These are phyloP conservation scores for Calonectria pteridis DNA, from an alignment of 2,329 filamentous ascomycete species.

Conservation along the genomic window DNA sequence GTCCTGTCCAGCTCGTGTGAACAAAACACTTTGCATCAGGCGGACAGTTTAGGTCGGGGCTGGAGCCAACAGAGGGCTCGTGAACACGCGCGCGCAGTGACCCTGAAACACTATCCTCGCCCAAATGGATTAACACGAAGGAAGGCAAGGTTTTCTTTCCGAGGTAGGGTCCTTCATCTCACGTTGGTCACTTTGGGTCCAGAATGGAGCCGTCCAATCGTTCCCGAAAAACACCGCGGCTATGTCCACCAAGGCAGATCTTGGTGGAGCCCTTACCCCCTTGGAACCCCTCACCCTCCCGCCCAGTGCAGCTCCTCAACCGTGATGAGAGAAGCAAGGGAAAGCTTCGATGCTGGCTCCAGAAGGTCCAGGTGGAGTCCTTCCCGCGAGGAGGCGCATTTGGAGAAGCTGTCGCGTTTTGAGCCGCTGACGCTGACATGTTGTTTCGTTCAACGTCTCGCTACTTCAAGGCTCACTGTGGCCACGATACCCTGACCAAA, in stretches of 20 bases:
- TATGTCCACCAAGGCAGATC: constrained; percentile 45
- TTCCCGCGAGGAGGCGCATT: constrained; percentile 45
- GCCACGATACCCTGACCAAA: constrained; percentile 9
- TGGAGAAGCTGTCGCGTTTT: constrained; percentile 42
- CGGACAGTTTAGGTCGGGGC: constrained; percentile 27
- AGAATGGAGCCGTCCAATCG: constrained; percentile 42
- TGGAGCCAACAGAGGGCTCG: constrained; percentile 24
- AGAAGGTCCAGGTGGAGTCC: constrained; percentile 46
- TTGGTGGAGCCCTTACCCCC: constrained; percentile 42
- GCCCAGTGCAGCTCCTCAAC: constrained; percentile 43
- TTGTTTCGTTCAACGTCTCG: constrained; percentile 30
- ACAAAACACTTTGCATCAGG: constrained; percentile 28
- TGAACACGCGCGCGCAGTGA: constrained; percentile 18
- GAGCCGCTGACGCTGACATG: constrained; percentile 43
- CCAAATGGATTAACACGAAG: constrained; percentile 24
- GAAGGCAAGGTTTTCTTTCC: constrained; percentile 15
- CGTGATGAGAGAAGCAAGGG: constrained; percentile 39
- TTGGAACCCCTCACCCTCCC: constrained; percentile 46
- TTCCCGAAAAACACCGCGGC: constrained; percentile 43
- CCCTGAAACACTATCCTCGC: constrained; percentile 33
- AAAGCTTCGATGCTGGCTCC: constrained; percentile 47
- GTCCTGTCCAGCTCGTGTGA: neutral
- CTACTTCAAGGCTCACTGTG: constrained; percentile 24
- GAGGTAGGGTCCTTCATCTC: constrained; percentile 40
- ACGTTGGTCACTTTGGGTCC: constrained; percentile 32